phyloP scores from a whole-genome alignment of 805 yeast genomes.

The Sporopachydermia quercuum region DNA sequence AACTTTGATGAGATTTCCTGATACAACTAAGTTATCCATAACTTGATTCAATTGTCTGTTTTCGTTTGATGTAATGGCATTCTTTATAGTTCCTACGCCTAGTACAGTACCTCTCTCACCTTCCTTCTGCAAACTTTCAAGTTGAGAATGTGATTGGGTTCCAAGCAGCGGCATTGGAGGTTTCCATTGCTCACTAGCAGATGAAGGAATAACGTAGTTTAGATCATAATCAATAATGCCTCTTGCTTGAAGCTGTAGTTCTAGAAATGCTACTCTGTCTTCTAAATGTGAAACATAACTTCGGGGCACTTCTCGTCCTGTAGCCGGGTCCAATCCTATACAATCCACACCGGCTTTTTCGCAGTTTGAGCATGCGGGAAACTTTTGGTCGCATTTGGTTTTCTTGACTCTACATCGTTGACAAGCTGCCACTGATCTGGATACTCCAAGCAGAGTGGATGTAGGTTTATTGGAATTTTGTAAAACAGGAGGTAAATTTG shows the following conservation, averaged over 20 bases:
- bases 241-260: slow-evolving; percentile 28
- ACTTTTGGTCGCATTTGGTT: slow-evolving; percentile 50
- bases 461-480: neutral
- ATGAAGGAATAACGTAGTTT: slow-evolving; percentile 15
- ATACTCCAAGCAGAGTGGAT: slow-evolving; percentile 14
- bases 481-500: no score
- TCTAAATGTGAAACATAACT: slow-evolving; percentile 57
- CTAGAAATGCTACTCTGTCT: slow-evolving; percentile 42
- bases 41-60: neutral
- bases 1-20: neutral
- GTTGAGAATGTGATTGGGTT: neutral
- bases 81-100: neutral
- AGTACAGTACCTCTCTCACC: neutral
- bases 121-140: neutral
- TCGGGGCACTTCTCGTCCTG: slow-evolving; percentile 77
- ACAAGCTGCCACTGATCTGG: slow-evolving; percentile 71
- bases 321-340: slow-evolving; percentile 74
- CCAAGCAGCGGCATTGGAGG: neutral
- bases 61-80: neutral
- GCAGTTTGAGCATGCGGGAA: slow-evolving; percentile 55
- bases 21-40: neutral
- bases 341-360: slow-evolving; percentile 55
- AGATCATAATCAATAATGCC: slow-evolving; percentile 24
- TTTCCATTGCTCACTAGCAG: slow-evolving; percentile 4
- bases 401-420: slow-evolving; percentile 63